Base-by-base conservation (phyloP, 768 basidiomycete genomes). In the Naganishia vaughanmartiniae region DNA sequence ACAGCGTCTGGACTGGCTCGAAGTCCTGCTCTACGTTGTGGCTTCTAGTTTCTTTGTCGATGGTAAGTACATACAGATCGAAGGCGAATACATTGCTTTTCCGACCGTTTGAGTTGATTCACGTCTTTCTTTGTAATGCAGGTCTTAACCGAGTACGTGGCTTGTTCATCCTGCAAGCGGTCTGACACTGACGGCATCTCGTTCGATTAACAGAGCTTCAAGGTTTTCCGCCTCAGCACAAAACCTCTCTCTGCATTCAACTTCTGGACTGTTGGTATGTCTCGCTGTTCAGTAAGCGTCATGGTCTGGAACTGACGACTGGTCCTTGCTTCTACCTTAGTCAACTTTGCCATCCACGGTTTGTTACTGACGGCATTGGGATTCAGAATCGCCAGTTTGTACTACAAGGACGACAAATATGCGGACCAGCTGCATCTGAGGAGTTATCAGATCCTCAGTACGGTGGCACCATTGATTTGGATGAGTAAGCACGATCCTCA, bases 381-480 rank as follows among this genome's bases (percentile, higher is more conserved):
- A 9, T 80, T 95, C 56, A 90, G 94, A 36, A 74, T 93, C 0
- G 79, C 83, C 5, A 88, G 92, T 81, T 84, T 72, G 69, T 80
- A 65, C 80, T 82, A 24, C 76, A 77, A 30, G 73, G 76, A 65
- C 75, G 87, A 70, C 45, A 74, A 79, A 9, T 63, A 73, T 28
- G 77, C 76, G 84, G 85, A 66, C 73, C 51, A 76, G 9, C 70
- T 78, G 15, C 80, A 80, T 42, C 75, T 92, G 19, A 84, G 80
- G 70, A 94, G 93, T 80, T 97, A 96, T 82, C 92, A 94, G 77
- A 85, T 92, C 33, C 83, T 96, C 46, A 91, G 91, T 83, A 92
- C 89, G 80, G 92, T 90, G 7, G 87, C 91, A 1, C 92, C 92
- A 0, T 85, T 95, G 60, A 89, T 94, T 54, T 95, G 92, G 93